These are phyloP conservation scores for Pichia sp. DNA, from an alignment of 1,139 yeast species.

Conservation along the genomic window DNA sequence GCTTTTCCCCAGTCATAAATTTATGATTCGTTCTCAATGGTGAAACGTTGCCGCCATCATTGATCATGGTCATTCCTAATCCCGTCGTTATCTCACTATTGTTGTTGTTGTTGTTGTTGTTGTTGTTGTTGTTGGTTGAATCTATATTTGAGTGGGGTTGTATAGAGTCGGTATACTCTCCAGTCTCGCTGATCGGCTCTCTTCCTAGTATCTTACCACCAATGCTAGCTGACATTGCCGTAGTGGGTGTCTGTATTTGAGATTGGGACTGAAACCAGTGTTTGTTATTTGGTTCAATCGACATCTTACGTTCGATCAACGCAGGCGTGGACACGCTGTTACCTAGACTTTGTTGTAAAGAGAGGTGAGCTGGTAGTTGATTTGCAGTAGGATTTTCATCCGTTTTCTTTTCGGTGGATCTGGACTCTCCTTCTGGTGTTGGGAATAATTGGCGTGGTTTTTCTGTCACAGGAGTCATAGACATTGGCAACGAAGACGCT, in stretches of 20 bases:
- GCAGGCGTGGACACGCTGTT: no score
- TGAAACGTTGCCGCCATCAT: slow-evolving; percentile 7
- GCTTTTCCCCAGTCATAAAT: neutral
- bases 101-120: neutral
- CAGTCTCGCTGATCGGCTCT: no score
- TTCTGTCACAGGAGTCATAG: slow-evolving; percentile 77
- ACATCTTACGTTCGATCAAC: no score
- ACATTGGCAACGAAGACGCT: slow-evolving; percentile 52
- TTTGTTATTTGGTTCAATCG: neutral
- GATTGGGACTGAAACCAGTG: neutral
- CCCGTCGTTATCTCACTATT: slow-evolving; percentile 7
- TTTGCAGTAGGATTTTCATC: no score
- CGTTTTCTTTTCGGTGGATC: no score
- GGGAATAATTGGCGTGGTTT: slow-evolving; percentile 19
- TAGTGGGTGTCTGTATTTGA: neutral
- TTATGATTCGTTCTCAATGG: slow-evolving; percentile 1
- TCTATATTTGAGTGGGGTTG: no score
- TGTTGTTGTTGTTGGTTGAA: neutral
- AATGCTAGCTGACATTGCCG: no score
- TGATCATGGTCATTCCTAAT: slow-evolving; percentile 10
- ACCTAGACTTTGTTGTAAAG: no score
- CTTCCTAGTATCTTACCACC: no score
- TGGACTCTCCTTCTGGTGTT: no score
- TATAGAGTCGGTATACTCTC: no score
- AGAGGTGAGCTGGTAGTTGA: no score